Conservation (phyloP, 2,329 filamentous ascomycete species). For the Herpotrichia juniperi region DNA sequence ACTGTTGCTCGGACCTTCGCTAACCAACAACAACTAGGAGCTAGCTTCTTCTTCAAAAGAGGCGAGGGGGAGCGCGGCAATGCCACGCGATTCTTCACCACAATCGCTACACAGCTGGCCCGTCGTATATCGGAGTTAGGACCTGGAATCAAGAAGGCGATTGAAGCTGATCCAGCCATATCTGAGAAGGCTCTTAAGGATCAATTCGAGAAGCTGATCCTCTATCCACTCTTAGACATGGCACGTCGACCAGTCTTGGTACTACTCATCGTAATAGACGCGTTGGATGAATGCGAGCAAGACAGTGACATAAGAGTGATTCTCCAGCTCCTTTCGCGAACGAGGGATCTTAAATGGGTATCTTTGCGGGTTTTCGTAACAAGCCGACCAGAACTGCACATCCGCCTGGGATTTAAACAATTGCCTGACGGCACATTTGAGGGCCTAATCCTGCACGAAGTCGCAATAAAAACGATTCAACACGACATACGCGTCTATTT, state of each 20-base stretch:
- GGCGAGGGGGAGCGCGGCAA: conserved; percentile 16
- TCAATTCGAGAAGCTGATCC: conserved; percentile 24
- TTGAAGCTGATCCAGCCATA: conserved; percentile 14
- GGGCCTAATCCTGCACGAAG: conserved; percentile 20
- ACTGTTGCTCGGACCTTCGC: conserved; percentile 27
- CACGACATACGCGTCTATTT: conserved; percentile 22
- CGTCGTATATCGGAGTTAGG: conserved; percentile 11
- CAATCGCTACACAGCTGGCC: conserved; percentile 21
- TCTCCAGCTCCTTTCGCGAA: conserved; percentile 16
- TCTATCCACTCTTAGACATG: conserved; percentile 11
- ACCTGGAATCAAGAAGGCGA: conserved; percentile 16
- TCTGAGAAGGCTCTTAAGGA: conserved; percentile 15
- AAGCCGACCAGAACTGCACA: conserved; percentile 21
- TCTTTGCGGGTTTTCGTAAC: conserved; percentile 23
- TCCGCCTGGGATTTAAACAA: conserved; percentile 27
- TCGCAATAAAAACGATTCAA: conserved; percentile 16
- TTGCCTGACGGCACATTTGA: not conserved
- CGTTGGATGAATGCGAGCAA: conserved; percentile 40
- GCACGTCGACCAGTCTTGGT: not conserved
- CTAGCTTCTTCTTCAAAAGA: conserved; percentile 26
- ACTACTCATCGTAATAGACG: conserved; percentile 25
- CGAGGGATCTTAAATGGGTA: not conserved
- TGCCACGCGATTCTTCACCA: conserved; percentile 20
- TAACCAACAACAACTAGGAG: conserved; percentile 10
- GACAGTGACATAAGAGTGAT: conserved; percentile 16